Base-by-base conservation (phyloP, 495 filamentous ascomycete genomes). In the Pyrenula aspistea region DNA sequence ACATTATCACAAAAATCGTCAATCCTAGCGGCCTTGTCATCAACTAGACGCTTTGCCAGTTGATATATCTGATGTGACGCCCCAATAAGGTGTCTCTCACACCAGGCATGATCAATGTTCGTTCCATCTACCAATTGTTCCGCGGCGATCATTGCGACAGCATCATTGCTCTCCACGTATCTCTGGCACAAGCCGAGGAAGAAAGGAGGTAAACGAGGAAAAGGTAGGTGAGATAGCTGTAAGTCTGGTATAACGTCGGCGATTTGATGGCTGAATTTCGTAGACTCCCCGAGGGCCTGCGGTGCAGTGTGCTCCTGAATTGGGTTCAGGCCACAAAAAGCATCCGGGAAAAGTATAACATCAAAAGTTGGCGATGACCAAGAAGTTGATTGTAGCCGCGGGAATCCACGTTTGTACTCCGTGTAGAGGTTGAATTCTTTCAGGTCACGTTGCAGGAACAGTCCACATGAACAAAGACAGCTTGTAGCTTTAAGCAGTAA, bases 111-210 rank as follows among this genome's bases (percentile, higher is more conserved):
- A 25, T 59, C 57, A 2, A 59, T 22, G 49, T 59, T 21, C 57
- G 56, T 57, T 15, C 57, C 54, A 15, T 59, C 57, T 2, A 57
- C 53, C 53, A 57, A 57, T 56, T 59, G 57, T 22, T 59, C 57
- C n/a, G 57, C 57, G 21, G 53, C 53, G 21, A 59, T 59, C n/a
- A 36, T 48, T 3, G 47, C 31, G 24, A 51, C 53, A 15, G 24
- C 53, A 24, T 56, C 54, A 21, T 36, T 51, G 36, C 54, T 57
- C 22, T 56, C 49, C n/a, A 23, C 12, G 53, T 47, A 59, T 49
- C 31, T 42, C 12, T 21, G 22, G 23, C 53, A 49, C 8, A 56
- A 48, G 23, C 57, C 57, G 12, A 22, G n/a, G n/a, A 59, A 56
- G 51, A 59, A 57, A n/a, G 57, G 53, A 11, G 25, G 24, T 12